These are phyloP conservation scores for Pyrenophora graminea DNA, from an alignment of 2,329 filamentous ascomycete species.

Conservation along the genomic window DNA sequence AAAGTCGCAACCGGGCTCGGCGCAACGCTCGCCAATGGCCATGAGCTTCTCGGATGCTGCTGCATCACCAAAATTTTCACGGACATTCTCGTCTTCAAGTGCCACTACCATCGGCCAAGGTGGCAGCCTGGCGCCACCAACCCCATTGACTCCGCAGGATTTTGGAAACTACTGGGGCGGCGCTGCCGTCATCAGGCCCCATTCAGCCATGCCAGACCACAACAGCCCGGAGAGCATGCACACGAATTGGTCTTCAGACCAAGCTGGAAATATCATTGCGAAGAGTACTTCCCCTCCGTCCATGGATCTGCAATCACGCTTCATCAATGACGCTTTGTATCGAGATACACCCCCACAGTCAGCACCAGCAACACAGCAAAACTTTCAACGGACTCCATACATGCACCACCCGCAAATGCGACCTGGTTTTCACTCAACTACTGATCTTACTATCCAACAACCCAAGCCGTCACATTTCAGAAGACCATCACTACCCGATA, in stretches of 20 bases:
- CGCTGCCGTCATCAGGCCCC: constrained; percentile 36
- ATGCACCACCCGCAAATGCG: constrained; percentile 43
- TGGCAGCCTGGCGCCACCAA: constrained; percentile 53
- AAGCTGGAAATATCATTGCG: constrained; percentile 33
- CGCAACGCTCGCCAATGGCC: constrained; percentile 54
- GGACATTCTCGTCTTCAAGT: constrained; percentile 46
- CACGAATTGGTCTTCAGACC: constrained; percentile 45
- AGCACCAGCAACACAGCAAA: constrained; percentile 55
- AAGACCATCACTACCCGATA: constrained; percentile 44
- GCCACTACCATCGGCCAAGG: constrained; percentile 41
- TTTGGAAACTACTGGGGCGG: constrained; percentile 50
- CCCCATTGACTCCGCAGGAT: constrained; percentile 52
- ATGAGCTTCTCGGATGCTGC: constrained; percentile 54
- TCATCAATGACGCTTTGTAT: constrained; percentile 42
- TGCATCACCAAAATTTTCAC: constrained; percentile 51
- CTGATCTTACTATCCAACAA: constrained; percentile 40
- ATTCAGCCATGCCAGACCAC: constrained; percentile 41
- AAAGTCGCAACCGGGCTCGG: constrained; percentile 51
- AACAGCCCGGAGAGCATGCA: constrained; percentile 48
- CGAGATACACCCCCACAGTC: constrained; percentile 57
- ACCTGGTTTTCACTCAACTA: constrained; percentile 40
- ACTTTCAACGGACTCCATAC: constrained; percentile 47
- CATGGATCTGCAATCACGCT: constrained; percentile 36
- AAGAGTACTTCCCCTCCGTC: constrained; percentile 52
- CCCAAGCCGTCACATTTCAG: constrained; percentile 45